Conservation (phyloP, 805 yeast species). For the Metschnikowia baotianmanensis region DNA sequence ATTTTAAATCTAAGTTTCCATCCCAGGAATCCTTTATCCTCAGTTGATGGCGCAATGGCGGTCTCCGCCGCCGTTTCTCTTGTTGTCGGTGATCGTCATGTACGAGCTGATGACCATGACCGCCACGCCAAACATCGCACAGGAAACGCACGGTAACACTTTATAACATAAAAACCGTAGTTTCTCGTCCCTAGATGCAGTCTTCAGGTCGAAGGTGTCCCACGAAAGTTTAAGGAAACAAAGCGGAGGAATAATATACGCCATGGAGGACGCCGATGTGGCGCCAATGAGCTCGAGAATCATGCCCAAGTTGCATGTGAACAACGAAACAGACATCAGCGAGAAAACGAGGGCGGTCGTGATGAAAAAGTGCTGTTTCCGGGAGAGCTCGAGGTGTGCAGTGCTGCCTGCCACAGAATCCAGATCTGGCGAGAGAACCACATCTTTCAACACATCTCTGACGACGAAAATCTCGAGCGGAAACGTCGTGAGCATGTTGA, state of each 20-base stretch:
- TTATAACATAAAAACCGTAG: constrained; percentile 32
- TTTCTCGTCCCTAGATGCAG: constrained; percentile 22
- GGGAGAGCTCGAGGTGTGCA: constrained; percentile 41
- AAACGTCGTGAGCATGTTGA: constrained; percentile 88
- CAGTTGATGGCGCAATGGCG: constrained; percentile 45
- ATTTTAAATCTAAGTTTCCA: no score
- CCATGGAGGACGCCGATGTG: constrained; percentile 88
- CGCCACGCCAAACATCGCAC: constrained; percentile 67
- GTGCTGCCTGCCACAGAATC: constrained; percentile 17
- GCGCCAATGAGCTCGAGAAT: constrained; percentile 89
- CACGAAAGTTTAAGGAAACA: constrained; percentile 69
- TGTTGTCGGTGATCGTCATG: constrained; percentile 58
- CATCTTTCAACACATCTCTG: constrained; percentile 78
- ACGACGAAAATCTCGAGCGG: constrained; percentile 91
- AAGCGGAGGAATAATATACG: constrained; percentile 86
- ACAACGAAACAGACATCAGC: constrained; percentile 73
- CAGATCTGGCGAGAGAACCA: constrained; percentile 31
- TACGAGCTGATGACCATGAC: constrained; percentile 81
- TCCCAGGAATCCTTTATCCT: constrained; percentile 12
- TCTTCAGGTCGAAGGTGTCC: constrained; percentile 35
- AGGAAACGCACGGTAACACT: constrained; percentile 55
- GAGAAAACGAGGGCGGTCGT: constrained; percentile 64
- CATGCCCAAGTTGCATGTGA: constrained; percentile 87
- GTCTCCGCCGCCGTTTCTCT: constrained; percentile 37
- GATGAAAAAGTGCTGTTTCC: constrained; percentile 54